Percentiles rank a stretch among this genome's conserved stretches.
These are phyloP conservation scores for Macrolepiota albuminosa DNA, from an alignment of 768 basidiomycete species.

Conservation along the genomic window DNA sequence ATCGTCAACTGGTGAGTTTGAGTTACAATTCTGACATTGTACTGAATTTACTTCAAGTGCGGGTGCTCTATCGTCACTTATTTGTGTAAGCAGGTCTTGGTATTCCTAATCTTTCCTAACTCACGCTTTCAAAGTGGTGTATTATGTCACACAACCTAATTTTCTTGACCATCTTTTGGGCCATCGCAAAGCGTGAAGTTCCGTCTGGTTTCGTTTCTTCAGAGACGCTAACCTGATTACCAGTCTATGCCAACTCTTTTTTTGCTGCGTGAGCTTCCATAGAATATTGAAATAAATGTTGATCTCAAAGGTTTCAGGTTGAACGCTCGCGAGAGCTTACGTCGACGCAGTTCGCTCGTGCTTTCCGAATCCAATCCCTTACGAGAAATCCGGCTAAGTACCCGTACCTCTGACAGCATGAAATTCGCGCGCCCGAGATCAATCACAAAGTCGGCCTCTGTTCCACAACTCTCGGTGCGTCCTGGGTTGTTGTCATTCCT, in stretches of 20 bases:
- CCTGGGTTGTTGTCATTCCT: not conserved
- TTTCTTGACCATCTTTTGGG: conserved; percentile 8
- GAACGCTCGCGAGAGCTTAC: conserved; percentile 5
- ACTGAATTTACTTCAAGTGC: not conserved
- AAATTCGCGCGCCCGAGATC: not conserved
- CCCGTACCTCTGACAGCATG: not conserved
- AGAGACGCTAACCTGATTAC: not conserved
- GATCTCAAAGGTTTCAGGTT: not conserved
- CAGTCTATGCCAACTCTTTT: conserved; percentile 12
- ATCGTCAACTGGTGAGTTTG: conserved; percentile 5
- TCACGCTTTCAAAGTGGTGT: not conserved
- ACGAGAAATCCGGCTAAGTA: not conserved
- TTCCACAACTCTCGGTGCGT: not conserved
- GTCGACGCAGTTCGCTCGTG: conserved; percentile 1
- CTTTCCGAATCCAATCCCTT: not conserved
- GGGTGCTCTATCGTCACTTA: conserved; percentile 8
- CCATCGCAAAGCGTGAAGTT: conserved; percentile 3
- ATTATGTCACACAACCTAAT: conserved; percentile 10
- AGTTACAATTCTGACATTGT: not conserved
- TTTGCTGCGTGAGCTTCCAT: conserved; percentile 3
- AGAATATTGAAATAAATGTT: not conserved
- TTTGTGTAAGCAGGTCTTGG: conserved; percentile 1
- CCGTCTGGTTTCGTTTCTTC: not conserved
- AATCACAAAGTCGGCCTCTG: not conserved
- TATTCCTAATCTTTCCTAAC: not conserved